Conservation (phyloP, 202 grass and related monocot genomes). For the Bolboschoenoplectus hybrid region DNA sequence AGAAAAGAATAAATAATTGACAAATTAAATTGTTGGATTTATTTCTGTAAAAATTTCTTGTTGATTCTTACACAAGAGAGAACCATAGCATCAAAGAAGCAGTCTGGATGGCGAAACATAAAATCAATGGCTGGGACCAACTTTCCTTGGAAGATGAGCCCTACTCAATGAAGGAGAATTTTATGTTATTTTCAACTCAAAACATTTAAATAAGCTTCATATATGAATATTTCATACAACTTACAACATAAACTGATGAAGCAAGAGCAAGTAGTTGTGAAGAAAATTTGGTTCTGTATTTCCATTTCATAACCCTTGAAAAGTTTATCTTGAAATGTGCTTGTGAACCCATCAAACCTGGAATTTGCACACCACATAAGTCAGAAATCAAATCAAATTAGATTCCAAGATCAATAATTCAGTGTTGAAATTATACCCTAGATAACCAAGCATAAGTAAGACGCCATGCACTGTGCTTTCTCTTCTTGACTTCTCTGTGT, state of each 20-base stretch:
- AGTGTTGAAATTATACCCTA: slow-evolving; percentile 64
- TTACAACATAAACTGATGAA: slow-evolving; percentile 95
- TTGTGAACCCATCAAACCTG: slow-evolving; percentile 99
- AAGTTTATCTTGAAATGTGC: slow-evolving; percentile 99
- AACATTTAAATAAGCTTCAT: neutral
- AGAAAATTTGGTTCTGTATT: slow-evolving; percentile 99
- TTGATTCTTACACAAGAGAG: slow-evolving; percentile 69
- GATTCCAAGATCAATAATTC: neutral
- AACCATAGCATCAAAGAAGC: slow-evolving; percentile 77
- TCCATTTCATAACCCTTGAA: slow-evolving; percentile 98
- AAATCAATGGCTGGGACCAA: slow-evolving; percentile 88
- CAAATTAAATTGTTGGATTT: neutral
- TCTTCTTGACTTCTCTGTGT: slow-evolving; percentile 71
- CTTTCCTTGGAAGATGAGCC: slow-evolving; percentile 76
- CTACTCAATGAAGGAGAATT: slow-evolving; percentile 46
- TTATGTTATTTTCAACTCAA: slow-evolving; percentile 9
- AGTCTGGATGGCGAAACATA: slow-evolving; percentile 94
- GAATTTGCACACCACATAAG: slow-evolving; percentile 23
- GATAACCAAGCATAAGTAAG: slow-evolving; percentile 97
- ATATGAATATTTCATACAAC: slow-evolving; percentile 19
- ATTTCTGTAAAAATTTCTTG: neutral
- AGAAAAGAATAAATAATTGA: slow-evolving; percentile 22
- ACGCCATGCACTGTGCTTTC: slow-evolving; percentile 85
- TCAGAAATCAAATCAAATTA: slow-evolving; percentile 22
- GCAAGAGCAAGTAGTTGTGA: slow-evolving; percentile 93